phyloP scores from a whole-genome alignment of 768 basidiomycete species.

The Clavulina sp. region DNA sequence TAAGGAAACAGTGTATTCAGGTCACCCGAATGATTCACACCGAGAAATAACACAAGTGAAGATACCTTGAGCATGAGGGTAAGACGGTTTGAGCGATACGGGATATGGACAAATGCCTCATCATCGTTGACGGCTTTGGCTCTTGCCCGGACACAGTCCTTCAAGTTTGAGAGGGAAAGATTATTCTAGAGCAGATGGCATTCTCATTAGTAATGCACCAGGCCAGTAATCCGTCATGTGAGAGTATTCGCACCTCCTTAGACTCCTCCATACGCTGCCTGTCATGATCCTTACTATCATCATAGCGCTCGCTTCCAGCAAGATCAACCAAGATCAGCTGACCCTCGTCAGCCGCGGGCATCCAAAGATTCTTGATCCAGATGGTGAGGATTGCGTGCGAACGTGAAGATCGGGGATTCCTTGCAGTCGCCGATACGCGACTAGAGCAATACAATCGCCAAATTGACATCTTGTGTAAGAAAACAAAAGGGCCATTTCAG shows the following conservation, averaged over 20 bases:
- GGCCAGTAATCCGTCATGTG: too few relatives aligned
- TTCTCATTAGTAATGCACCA: too few relatives aligned
- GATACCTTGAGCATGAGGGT: slow-evolving; percentile 22
- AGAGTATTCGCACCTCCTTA: slow-evolving; percentile 21
- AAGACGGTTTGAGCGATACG: slow-evolving; percentile 21
- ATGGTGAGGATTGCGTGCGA: slow-evolving; percentile 23
- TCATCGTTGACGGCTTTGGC: slow-evolving; percentile 22
- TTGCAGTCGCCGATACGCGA: too few relatives aligned
- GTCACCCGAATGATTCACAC: not conserved
- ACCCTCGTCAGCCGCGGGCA: slow-evolving; percentile 22
- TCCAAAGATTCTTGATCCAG: slow-evolving; percentile 19
- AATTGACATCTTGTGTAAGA: too few relatives aligned
- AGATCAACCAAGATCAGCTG: slow-evolving; percentile 23
- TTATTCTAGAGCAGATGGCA: too few relatives aligned
- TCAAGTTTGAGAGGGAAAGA: slow-evolving; percentile 22
- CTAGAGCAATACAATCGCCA: too few relatives aligned
- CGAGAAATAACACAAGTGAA: not conserved
- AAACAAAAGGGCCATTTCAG: too few relatives aligned
- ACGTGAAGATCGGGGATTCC: slow-evolving; percentile 21
- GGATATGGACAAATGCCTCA: slow-evolving; percentile 22
- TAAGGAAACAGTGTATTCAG: slow-evolving; percentile 3
- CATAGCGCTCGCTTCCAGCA: slow-evolving; percentile 23
- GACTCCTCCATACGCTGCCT: slow-evolving; percentile 22
- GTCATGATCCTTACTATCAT: slow-evolving; percentile 22
- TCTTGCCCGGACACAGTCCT: slow-evolving; percentile 24